Percentiles rank a stretch among this genome's conserved stretches.
Evolutionary conservation across 805 yeast species (phyloP).

Genomic region (Jamesozyma spencerorum): DNA sequence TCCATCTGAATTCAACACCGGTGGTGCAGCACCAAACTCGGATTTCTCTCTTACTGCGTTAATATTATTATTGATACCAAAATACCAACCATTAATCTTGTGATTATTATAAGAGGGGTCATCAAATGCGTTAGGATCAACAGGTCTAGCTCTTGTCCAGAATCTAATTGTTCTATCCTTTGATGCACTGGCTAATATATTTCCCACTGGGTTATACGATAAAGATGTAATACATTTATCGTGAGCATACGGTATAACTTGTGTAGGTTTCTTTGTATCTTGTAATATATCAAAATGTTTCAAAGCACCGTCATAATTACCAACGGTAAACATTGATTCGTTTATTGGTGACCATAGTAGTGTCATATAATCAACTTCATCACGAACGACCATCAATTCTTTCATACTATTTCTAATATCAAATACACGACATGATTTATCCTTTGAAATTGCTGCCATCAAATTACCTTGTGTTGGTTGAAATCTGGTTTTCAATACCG

Average conservation of each 20-base stretch:
- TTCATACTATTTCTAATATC: constrained; percentile 75
- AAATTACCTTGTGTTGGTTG: constrained; percentile 71
- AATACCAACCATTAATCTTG: constrained; percentile 49
- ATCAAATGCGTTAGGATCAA: constrained; percentile 71
- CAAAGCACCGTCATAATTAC: constrained; percentile 83
- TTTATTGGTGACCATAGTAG: constrained; percentile 92
- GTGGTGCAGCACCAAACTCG: constrained; percentile 30
- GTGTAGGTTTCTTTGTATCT: constrained; percentile 37
- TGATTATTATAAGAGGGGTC: constrained; percentile 73
- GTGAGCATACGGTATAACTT: constrained; percentile 81
- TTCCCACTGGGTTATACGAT: constrained; percentile 92
- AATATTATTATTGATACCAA: constrained; percentile 33
- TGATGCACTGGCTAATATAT: constrained; percentile 82
- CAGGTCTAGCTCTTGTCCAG: constrained; percentile 91
- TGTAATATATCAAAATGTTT: constrained; percentile 50
- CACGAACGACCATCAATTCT: constrained; percentile 62
- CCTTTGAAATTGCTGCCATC: constrained; percentile 81
- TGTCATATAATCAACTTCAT: constrained; percentile 78
- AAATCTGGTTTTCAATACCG: constrained; percentile 76
- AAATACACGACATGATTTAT: constrained; percentile 76
- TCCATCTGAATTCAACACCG: constrained; percentile 5
- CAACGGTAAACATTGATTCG: constrained; percentile 67
- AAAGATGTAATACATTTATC: constrained; percentile 85
- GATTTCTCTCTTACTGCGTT: constrained; percentile 29
- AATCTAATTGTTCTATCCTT: constrained; percentile 87